Conservation (phyloP, 2,329 filamentous ascomycete genomes). For the Colletotrichum musicola region DNA sequence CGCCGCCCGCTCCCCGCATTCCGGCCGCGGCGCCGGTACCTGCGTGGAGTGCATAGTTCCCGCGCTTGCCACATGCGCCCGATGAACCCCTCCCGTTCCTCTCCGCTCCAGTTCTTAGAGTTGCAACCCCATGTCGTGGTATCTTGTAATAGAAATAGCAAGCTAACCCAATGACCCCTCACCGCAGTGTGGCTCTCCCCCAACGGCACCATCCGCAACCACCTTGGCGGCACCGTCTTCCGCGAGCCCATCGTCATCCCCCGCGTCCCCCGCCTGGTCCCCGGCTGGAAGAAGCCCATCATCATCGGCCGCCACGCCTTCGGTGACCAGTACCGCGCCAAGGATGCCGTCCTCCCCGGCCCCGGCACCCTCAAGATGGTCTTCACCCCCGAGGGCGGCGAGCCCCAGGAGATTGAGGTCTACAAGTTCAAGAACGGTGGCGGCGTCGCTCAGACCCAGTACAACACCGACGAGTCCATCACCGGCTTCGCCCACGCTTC, state of each 20-base stretch:
- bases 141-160: neutral
- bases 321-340: conserved; percentile 98
- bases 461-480: conserved; percentile 98
- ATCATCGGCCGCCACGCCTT: conserved; percentile 99
- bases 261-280: conserved; percentile 90
- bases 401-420: conserved; percentile 89
- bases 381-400: conserved; percentile 86
- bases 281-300: conserved; percentile 98
- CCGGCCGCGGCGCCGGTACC: conserved; percentile 14
- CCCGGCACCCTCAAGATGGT: conserved; percentile 94
- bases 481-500: conserved; percentile 93
- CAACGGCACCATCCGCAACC: conserved; percentile 87
- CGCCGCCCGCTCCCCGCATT: conserved; percentile 13
- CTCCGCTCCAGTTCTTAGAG: conserved; percentile 4
- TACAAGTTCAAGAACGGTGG: conserved; percentile 87
- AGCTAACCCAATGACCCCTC: conserved; percentile 22
- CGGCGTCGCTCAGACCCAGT: conserved; percentile 93
- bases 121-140: neutral
- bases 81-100: conserved; percentile 19
- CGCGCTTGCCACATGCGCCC: conserved; percentile 9
- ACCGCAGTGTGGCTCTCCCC: conserved; percentile 93
- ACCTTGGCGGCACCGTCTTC: conserved; percentile 94
- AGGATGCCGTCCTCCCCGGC: conserved; percentile 86
- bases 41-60: conserved; percentile 22
- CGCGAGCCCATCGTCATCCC: conserved; percentile 98